Conservation (phyloP, 306 rosid genomes). For the Cicer cuneatum region DNA sequence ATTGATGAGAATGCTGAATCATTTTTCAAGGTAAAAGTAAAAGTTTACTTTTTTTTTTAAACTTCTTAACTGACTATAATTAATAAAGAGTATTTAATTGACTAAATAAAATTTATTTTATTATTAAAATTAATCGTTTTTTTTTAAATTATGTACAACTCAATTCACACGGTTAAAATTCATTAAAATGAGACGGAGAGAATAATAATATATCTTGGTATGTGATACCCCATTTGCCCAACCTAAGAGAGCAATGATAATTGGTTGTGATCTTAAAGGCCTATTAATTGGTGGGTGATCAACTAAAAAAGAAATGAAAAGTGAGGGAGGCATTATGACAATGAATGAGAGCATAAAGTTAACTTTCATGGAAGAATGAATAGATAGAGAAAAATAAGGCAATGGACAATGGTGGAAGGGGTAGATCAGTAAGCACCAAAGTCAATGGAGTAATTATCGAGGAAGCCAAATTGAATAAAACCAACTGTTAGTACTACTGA, state of each 20-base stretch:
- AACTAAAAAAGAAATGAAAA: neutral
- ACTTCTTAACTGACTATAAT: too few species aligned
- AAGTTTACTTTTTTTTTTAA: too few species aligned
- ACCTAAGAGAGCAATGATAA: conserved; percentile 8
- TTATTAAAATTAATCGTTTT: too few species aligned
- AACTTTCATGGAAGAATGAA: neutral
- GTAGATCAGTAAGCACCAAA: neutral
- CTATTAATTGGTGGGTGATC: conserved; percentile 37
- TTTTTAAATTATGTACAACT: too few species aligned
- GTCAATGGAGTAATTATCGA: conserved; percentile 36
- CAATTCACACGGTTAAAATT: too few species aligned
- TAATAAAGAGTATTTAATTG: too few species aligned
- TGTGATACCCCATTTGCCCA: conserved; percentile 1
- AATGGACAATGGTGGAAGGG: neutral
- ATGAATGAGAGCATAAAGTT: neutral
- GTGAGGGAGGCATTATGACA: neutral
- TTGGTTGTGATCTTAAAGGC: conserved; percentile 38
- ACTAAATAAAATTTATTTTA: too few species aligned
- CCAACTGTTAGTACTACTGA: too few species aligned
- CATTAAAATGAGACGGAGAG: too few species aligned
- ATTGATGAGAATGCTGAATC: too few species aligned
- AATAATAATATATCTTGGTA: too few species aligned
- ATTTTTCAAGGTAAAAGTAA: too few species aligned
- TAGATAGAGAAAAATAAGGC: neutral
- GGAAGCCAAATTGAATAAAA: conserved; percentile 6